Percentiles rank a stretch among this genome's conserved stretches.
Conservation (phyloP, 2,329 filamentous ascomycete species). For the Ophiostoma sp. region DNA sequence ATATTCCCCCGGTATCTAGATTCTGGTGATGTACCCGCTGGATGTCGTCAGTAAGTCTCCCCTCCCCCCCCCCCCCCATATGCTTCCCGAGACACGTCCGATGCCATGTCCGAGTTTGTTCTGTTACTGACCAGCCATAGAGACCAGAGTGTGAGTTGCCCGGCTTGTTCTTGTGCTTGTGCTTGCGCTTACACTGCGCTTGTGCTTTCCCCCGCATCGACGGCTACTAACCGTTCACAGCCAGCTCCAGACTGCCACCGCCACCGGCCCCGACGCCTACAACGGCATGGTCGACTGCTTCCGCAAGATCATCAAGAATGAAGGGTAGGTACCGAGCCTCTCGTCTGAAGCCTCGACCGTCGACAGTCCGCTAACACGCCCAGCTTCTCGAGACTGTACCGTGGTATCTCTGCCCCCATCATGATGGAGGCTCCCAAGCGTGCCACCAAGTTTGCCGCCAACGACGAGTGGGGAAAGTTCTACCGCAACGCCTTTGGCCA, state of each 20-base stretch:
- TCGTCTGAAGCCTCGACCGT: background rate
- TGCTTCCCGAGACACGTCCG: background rate
- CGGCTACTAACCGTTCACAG: conserved; percentile 41
- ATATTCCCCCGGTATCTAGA: conserved; percentile 47
- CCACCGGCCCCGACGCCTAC: conserved; percentile 74
- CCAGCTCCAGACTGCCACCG: conserved; percentile 76
- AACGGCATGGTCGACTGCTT: conserved; percentile 98
- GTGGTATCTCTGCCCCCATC: conserved; percentile 91
- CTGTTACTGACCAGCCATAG: conserved; percentile 20
- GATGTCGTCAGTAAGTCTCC: conserved; percentile 93
- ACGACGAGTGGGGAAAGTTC: conserved; percentile 95
- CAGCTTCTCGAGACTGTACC: conserved; percentile 85
- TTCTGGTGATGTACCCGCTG: conserved; percentile 93
- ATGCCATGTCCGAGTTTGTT: background rate
- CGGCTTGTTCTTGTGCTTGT: background rate
- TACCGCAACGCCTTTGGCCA: conserved; percentile 84
- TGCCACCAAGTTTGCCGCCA: conserved; percentile 91
- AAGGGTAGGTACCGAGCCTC: conserved; percentile 62
- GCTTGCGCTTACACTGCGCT: conserved; percentile 12
- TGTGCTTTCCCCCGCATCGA: conserved; percentile 14
- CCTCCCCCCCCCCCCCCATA: conserved; percentile 41
- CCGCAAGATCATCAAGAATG: conserved; percentile 90
- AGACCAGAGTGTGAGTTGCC: conserved; percentile 28
- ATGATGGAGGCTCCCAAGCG: conserved; percentile 74
- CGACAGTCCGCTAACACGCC: background rate